These are phyloP conservation scores for Phytophthora idaei DNA, from an alignment of 352 stramenopile species.

Conservation along the genomic window DNA sequence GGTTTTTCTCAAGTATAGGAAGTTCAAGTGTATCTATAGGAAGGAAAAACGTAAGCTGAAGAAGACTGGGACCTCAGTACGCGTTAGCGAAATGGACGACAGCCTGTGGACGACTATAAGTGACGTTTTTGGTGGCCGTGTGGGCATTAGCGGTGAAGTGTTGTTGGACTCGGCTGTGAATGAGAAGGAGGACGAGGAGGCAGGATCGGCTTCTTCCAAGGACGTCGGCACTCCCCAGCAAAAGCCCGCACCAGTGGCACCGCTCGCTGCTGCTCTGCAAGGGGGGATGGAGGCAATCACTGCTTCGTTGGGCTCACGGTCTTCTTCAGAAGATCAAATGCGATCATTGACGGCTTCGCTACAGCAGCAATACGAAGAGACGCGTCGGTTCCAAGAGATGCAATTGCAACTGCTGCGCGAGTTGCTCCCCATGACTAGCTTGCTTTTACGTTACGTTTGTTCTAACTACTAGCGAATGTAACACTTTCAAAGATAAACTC, in stretches of 20 bases:
- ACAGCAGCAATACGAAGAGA: not conserved
- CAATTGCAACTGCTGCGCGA: not conserved
- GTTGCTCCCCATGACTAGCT: not conserved
- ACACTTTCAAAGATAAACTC: too few species aligned
- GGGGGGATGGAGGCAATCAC: not conserved
- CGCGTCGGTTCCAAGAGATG: not conserved
- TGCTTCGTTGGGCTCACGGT: too few species aligned
- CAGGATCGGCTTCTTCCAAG: not conserved
- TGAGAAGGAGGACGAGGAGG: not conserved
- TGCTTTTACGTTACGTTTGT: not conserved
- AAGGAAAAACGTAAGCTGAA: not conserved
- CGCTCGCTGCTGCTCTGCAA: not conserved
- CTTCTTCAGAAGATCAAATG: too few species aligned
- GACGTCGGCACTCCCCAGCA: not conserved
- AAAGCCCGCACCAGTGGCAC: not conserved
- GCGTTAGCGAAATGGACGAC: not conserved
- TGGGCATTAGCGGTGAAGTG: not conserved
- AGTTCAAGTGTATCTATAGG: not conserved
- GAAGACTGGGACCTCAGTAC: not conserved
- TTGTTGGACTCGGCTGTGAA: not conserved
- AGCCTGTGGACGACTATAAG: too few species aligned
- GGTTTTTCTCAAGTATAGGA: not conserved
- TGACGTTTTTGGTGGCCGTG: too few species aligned
- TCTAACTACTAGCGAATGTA: not conserved
- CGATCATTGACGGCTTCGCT: too few species aligned